phyloP scores from a whole-genome alignment of 352 stramenopile genomes.

The Phytophthora pinifolia region DNA sequence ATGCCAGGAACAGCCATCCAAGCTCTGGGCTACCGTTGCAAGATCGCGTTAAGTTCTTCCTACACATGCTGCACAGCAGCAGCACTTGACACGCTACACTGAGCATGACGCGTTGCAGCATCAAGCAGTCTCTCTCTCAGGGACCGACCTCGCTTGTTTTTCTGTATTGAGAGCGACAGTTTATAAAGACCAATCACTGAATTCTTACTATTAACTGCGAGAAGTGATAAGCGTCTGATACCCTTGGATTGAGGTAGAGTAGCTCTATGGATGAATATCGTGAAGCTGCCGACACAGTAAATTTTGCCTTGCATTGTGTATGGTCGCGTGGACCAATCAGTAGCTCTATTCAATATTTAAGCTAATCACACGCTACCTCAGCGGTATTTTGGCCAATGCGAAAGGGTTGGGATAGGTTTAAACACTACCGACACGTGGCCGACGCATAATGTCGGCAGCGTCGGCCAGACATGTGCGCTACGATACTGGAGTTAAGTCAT shows the following conservation, averaged over 20 bases:
- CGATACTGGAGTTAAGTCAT: not conserved
- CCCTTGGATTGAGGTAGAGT: too few species aligned
- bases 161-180: too few species aligned
- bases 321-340: not conserved
- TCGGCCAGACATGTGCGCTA: not conserved
- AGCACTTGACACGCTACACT: too few species aligned
- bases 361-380: not conserved
- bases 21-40: not conserved
- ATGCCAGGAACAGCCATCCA: not conserved
- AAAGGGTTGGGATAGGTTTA: not conserved
- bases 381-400: too few species aligned
- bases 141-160: too few species aligned
- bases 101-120: too few species aligned
- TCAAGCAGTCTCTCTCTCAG: too few species aligned
- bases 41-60: not conserved
- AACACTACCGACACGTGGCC: not conserved
- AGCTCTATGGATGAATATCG: constrained; percentile 8
- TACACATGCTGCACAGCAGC: too few species aligned
- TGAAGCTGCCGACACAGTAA: not conserved
- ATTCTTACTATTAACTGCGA: too few species aligned
- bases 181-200: too few species aligned
- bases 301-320: not conserved
- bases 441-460: constrained; percentile 4
- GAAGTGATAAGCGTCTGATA: too few species aligned
- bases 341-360: not conserved